These are phyloP conservation scores for Aspergillus taichungensis DNA, from an alignment of 495 filamentous ascomycete species.

Conservation along the genomic window DNA sequence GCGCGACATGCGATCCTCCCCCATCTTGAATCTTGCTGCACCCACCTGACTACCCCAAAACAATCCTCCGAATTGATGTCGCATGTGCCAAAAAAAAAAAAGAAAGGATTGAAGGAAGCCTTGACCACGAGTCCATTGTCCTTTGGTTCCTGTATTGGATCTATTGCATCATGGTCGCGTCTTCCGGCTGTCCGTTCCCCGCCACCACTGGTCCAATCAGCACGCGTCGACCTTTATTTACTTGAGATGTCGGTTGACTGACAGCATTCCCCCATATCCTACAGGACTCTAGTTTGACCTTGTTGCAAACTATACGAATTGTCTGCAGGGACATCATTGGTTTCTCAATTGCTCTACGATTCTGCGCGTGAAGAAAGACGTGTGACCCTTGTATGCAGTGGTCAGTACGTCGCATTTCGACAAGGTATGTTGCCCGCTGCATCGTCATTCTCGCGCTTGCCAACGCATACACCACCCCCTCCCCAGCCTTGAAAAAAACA, in stretches of 20 bases:
- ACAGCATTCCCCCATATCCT: conserved; percentile 8
- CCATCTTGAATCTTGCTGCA: conserved; percentile 7
- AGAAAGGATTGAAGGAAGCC: too few species aligned
- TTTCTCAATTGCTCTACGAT: not conserved
- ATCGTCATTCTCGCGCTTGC: conserved; percentile 31
- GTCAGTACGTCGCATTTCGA: conserved; percentile 29
- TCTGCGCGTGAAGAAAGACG: conserved; percentile 4
- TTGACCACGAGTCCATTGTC: too few species aligned
- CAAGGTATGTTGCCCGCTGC: conserved; percentile 38
- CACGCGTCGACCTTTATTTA: conserved; percentile 22
- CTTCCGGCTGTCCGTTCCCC: conserved; percentile 3
- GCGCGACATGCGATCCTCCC: conserved; percentile 5
- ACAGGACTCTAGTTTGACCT: conserved; percentile 5
- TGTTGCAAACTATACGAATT: conserved; percentile 1
- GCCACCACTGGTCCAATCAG: conserved; percentile 14
- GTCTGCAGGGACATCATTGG: conserved; percentile 1
- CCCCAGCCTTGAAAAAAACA: conserved; percentile 16
- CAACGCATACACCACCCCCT: conserved; percentile 38
- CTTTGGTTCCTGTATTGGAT: too few species aligned
- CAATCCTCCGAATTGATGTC: conserved; percentile 10
- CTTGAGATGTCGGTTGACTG: not conserved
- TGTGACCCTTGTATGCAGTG: conserved; percentile 14
- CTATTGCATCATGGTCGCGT: conserved; percentile 6
- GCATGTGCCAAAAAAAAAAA: not conserved
- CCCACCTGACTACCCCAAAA: conserved; percentile 6